Base-by-base conservation (phyloP, 805 yeast genomes). In the Pichia nanzhaoensis region DNA sequence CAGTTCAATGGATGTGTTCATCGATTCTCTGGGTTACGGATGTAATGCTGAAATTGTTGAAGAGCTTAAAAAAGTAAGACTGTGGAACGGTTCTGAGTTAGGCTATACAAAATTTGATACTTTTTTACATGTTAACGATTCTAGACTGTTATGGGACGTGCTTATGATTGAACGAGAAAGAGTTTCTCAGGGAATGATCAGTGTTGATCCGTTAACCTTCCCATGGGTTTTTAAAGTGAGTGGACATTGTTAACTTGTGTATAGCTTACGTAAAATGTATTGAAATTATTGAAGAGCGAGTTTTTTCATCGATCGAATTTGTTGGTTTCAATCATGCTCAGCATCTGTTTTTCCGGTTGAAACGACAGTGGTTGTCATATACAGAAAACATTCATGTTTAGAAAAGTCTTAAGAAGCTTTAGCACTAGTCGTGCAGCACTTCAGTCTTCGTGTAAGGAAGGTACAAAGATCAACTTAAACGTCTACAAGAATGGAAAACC, bases 401-500 rank as follows among this genome's bases (percentile, higher is more conserved):
- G 34, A 34, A 41, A 36, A 13, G 4, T 28, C 8, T 8, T 50
- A 16, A 58, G 64, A 37, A 37, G 42, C 3, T 55, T 61, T 36
- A 48, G 56, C 34, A 51, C 55, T 9, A 24, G 53, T 3, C 31
- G 54, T 9, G 41, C 44, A 22, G 19, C 36, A 6, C 44, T 58
- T 5, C 55, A 64, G 51, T 78, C 82, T 9, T 72, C 79, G 44
- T 76, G 90, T 60, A 64, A 73, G 53, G 82, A 85, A 42, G 89
- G 98, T 49, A 83, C 93, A 0, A 70, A 74, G 9, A 68, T 85
- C 49, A 82, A 82, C 51, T 66, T 89, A 56, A 84, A 84, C 55
- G 73, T 91, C 37, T 77, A 77, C 59, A 89, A 88, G 59, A 71
- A 74, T 32, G 95, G 91, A n/a, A 78, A 82, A 48, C 96, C 89